These are phyloP conservation scores for Bullera alba DNA, from an alignment of 768 basidiomycete genomes.

Conservation along the genomic window DNA sequence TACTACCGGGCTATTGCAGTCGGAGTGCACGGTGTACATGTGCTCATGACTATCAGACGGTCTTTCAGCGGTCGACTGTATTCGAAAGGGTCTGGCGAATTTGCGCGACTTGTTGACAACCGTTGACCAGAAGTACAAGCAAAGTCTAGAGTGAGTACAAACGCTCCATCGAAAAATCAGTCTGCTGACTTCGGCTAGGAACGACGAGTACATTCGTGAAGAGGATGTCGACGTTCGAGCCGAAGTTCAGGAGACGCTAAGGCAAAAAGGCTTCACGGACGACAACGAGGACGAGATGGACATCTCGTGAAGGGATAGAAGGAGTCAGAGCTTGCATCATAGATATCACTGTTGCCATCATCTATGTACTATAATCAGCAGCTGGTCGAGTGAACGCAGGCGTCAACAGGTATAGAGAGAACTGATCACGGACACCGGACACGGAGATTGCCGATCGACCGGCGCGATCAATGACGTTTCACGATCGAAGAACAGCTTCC, in stretches of 20 bases:
- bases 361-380: background rate
- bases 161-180: background rate
- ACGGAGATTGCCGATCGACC: too few species aligned
- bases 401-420: too few species aligned
- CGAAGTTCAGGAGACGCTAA: slow-evolving; percentile 27
- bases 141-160: slow-evolving; percentile 51
- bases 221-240: slow-evolving; percentile 38
- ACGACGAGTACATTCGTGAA: slow-evolving; percentile 31
- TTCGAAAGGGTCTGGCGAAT: slow-evolving; percentile 67
- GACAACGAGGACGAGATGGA: slow-evolving; percentile 20
- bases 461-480: too few species aligned
- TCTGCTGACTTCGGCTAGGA: slow-evolving; percentile 15
- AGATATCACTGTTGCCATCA: background rate
- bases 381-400: too few species aligned
- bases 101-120: slow-evolving; percentile 69
- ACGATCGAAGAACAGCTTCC: too few species aligned
- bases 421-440: too few species aligned
- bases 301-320: too few species aligned
- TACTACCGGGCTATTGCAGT: background rate
- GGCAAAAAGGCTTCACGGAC: slow-evolving; percentile 21
- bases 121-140: slow-evolving; percentile 62
- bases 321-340: background rate
- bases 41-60: slow-evolving; percentile 55
- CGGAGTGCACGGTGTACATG: background rate
- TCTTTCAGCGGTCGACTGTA: slow-evolving; percentile 74